Percentiles rank a stretch among this genome's conserved stretches.
phyloP scores from a whole-genome alignment of 2,329 filamentous ascomycete genomes.

The Nigrograna mackinnonii region DNA sequence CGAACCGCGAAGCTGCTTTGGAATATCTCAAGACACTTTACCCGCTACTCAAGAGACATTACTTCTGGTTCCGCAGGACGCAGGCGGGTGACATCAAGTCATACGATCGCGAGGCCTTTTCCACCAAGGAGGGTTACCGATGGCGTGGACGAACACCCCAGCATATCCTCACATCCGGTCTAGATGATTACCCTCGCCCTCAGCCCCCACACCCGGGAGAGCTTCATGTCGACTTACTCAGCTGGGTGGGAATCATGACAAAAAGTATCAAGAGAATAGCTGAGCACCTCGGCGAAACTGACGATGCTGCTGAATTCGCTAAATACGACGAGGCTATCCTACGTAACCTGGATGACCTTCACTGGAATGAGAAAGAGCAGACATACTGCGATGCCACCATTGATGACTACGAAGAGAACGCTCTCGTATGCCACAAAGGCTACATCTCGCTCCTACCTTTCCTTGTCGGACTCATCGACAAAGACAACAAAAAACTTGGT shows the following conservation, averaged over 20 bases:
- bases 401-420: conserved; percentile 90
- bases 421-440: conserved; percentile 92
- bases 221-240: conserved; percentile 91
- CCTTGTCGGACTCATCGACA: conserved; percentile 76
- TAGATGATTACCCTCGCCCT: conserved; percentile 94
- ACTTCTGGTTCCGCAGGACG: conserved; percentile 92
- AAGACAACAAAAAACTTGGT: conserved; percentile 74
- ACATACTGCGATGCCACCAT: conserved; percentile 95
- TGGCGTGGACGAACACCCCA: conserved; percentile 89
- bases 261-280: conserved; percentile 83
- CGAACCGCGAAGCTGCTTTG: conserved; percentile 68
- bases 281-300: conserved; percentile 70
- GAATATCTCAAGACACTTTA: conserved; percentile 78
- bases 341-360: conserved; percentile 86
- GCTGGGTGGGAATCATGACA: conserved; percentile 97
- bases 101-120: conserved; percentile 88
- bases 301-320: conserved; percentile 75
- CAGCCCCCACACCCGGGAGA: conserved; percentile 95
- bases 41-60: conserved; percentile 85
- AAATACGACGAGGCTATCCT: conserved; percentile 76
- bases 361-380: conserved; percentile 81
- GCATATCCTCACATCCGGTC: conserved; percentile 88
- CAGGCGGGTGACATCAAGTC: conserved; percentile 87
- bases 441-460: conserved; percentile 95
- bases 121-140: conserved; percentile 87